Evolutionary conservation across 768 basidiomycete species (phyloP), one percentile per base, ranked within the genome.

Genomic region (Auricularia heimuer): DNA sequence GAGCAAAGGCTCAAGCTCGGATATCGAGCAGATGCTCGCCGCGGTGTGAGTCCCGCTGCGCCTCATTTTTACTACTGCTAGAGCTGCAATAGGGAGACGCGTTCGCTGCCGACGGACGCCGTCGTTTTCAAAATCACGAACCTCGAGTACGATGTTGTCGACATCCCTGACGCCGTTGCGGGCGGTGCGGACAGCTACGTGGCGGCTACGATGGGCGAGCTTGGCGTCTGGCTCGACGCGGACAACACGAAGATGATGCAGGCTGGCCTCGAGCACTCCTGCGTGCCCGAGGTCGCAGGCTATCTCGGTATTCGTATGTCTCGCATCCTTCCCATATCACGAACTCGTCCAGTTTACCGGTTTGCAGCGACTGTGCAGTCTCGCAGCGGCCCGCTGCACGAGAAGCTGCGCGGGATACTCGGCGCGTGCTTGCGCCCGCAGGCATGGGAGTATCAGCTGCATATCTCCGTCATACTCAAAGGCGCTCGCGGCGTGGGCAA

Each of bases 211-310:
- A 73, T 81, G 21, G 90, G 89, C 3, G 85, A 91, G 69, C 72
- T 94, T 18, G 96, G 96, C 0, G 95, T 89, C 70, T 90, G 90
- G 82, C 80, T 97, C 21, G 92, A 98, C 69, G 75, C 86, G 1
- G 72, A 79, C 1, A 72, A 81, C 6, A 96, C 96, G 21, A 85
- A 85, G 63, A 83, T 98, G 70, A 74, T 90, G 7, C 91, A 95
- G 73, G 81, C 85, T 0, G 94, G 96, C 0, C 70, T 91, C 6
- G 92, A 93, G 69, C 83, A 89, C 67, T 78, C 78, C 6, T 78
- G 81, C 65, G 79, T 87, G 45, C 88, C 85, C 34, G 81, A 83
- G 71, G 74, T 79, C 3, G 75, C 75, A 35, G 73, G 71, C 3
- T 88, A 84, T 70, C 69, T 82, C 33, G 77, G 79, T 36, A 71